These are phyloP conservation scores for Lodderomyces orthopsilosis DNA, from an alignment of 1,139 yeast species.

Conservation along the genomic window DNA sequence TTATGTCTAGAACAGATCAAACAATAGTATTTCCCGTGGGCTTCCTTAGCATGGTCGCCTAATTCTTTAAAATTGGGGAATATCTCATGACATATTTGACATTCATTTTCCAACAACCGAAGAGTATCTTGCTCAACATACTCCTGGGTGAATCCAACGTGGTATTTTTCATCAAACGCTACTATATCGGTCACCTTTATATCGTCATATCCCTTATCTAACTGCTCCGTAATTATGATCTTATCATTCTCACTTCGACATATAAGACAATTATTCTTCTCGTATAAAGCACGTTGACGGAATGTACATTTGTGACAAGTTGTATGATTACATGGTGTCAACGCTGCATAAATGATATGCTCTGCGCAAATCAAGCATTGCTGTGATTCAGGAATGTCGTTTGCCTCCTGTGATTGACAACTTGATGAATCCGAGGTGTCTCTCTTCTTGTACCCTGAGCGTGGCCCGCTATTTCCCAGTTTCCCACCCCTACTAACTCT, in stretches of 20 bases:
- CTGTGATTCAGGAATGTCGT: conserved; percentile 29
- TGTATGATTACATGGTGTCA: conserved; percentile 80
- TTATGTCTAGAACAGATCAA: conserved; percentile 72
- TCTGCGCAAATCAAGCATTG: conserved; percentile 86
- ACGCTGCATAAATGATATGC: conserved; percentile 55
- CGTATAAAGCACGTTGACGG: conserved; percentile 78
- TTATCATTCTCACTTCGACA: conserved; percentile 71
- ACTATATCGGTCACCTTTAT: conserved; percentile 29
- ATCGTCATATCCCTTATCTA: conserved; percentile 39
- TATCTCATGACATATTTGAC: conserved; percentile 52
- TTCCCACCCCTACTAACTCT: conserved; percentile 20
- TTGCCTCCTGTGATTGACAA: conserved; percentile 27
- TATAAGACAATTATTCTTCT: conserved; percentile 71
- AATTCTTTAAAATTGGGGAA: conserved; percentile 54
- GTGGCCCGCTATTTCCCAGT: background rate
- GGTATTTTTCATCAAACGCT: conserved; percentile 41
- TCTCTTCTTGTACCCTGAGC: background rate
- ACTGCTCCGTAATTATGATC: conserved; percentile 54
- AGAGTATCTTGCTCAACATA: conserved; percentile 43
- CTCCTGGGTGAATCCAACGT: conserved; percentile 51
- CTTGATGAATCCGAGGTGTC: conserved; percentile 7
- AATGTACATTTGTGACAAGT: conserved; percentile 83
- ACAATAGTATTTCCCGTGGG: conserved; percentile 67
- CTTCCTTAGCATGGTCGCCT: conserved; percentile 60
- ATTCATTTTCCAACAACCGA: conserved; percentile 52